These are phyloP conservation scores for Diaporthe longicolla DNA, from an alignment of 2,329 filamentous ascomycete genomes.

Conservation along the genomic window DNA sequence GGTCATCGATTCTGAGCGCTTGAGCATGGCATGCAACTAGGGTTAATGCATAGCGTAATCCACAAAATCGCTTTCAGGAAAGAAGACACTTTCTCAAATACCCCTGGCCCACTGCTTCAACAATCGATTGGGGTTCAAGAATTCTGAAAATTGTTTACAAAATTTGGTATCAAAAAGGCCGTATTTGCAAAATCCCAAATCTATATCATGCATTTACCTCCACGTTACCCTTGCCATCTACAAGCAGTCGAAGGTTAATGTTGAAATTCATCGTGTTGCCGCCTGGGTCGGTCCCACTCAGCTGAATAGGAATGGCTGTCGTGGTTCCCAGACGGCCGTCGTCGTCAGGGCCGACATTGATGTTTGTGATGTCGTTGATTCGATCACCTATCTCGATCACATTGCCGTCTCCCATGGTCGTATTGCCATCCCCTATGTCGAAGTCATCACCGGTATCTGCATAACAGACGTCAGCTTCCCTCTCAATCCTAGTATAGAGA, in stretches of 20 bases:
- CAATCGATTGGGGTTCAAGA: neutral
- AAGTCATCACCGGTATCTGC: conserved; percentile 1
- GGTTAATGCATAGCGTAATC: neutral
- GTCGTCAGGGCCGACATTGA: neutral
- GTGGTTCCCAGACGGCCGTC: neutral
- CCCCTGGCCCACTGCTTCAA: no score
- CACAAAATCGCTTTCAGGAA: no score
- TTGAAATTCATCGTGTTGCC: conserved; percentile 16
- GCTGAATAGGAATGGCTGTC: conserved; percentile 3
- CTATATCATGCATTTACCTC: neutral
- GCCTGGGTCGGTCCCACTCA: neutral
- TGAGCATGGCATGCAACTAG: neutral
- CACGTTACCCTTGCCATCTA: conserved; percentile 4
- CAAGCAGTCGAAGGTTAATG: conserved; percentile 7
- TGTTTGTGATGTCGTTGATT: conserved; percentile 10
- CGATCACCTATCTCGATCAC: conserved; percentile 11
- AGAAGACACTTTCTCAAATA: no score
- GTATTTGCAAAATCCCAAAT: fast-evolving
- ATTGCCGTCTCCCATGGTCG: neutral
- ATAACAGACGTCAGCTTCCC: neutral
- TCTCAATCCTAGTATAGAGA: neutral
- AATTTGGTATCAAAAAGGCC: neutral
- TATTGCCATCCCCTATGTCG: conserved; percentile 10
- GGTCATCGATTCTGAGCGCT: neutral
- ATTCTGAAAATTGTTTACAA: neutral